A percentile compares a stretch with the other conserved stretches of the same genome.
phyloP scores from a whole-genome alignment of 2,329 filamentous ascomycete species.

The Arthrobotrys conoides region DNA sequence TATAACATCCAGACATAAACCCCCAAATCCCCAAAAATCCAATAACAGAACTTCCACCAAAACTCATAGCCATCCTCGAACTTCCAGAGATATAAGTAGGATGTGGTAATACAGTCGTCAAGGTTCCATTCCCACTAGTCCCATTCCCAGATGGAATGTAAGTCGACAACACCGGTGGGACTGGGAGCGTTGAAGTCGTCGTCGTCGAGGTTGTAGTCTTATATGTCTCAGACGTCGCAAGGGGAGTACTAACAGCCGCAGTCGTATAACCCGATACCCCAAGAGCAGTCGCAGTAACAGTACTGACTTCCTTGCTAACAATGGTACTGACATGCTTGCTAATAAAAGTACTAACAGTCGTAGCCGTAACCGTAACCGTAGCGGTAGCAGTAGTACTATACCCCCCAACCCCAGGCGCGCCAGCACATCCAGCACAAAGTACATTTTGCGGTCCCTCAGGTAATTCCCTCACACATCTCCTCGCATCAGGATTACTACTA shows the following conservation, averaged over 20 bases:
- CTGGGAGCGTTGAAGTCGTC: neutral
- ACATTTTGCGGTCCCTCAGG: slow-evolving; percentile 10
- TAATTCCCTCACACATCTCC: neutral
- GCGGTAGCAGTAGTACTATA: neutral
- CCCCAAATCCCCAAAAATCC: neutral
- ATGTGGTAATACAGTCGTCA: neutral
- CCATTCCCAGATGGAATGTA: slow-evolving; percentile 8
- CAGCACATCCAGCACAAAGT: slow-evolving; percentile 17
- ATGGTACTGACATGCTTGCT: neutral
- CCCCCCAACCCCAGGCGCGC: neutral
- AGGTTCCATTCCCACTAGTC: slow-evolving; percentile 1
- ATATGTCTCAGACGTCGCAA: neutral
- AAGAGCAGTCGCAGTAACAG: neutral
- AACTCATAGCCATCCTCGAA: neutral
- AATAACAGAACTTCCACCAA: neutral
- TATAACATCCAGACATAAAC: neutral
- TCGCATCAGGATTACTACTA: neutral
- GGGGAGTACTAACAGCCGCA: neutral
- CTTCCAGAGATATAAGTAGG: slow-evolving; percentile 9
- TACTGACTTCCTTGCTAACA: neutral
- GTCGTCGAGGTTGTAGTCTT: neutral
- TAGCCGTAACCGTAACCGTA: slow-evolving; percentile 11
- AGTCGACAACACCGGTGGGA: neutral
- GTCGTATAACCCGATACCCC: neutral
- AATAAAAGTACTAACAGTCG: neutral